Base-by-base conservation (phyloP, 805 yeast genomes). In the Jamesozyma spencerorum region DNA sequence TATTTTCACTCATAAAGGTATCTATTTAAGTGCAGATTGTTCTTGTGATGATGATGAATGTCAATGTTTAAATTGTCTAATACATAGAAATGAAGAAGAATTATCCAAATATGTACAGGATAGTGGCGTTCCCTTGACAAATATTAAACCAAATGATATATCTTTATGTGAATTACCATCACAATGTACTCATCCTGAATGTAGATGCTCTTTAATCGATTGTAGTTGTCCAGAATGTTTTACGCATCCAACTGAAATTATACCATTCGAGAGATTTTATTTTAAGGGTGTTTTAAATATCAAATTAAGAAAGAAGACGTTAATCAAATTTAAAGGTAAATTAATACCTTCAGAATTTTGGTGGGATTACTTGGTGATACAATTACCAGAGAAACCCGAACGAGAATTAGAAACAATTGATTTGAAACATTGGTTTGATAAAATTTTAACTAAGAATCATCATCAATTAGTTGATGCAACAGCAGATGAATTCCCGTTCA, bases 61-160 rank as follows among this genome's bases (percentile, higher is more conserved):
- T 43, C 49, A 37, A 28, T 61, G 65, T 42, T 47, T 54, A 12
- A 60, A 60, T 32, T 61, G 65, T 43, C 37, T 61, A 15, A 50
- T 61, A 6, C 65, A 61, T 40, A 54, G 65, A 42, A 53, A 57
- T 40, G 65, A 61, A 34, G 57, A 51, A 6, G 65, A 61, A 42
- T 31, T 61, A 12, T 51, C 53, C 18, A 29, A 42, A 5, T 61
- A 58, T 36, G 54, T 61, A 15, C 50, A 49, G 31, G 47, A 51
- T 31, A 55, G 60, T 37, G 62, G 61, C 12, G 55, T 58, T 1
- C 62, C 61, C 0, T 35, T 58, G 34, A 55, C 60, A 7, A 54
- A 50, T 37, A 24, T 50, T 12, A 43, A 47, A 8, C 28, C 17
- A 8, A n/a, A 15, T 7, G 28, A 20, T 3, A 20, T 18, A 20